Evolutionary conservation across 2,329 filamentous ascomycete species (phyloP), one percentile per base, ranked within the genome.

Genomic region (Dendrostoma leiphaemia): DNA sequence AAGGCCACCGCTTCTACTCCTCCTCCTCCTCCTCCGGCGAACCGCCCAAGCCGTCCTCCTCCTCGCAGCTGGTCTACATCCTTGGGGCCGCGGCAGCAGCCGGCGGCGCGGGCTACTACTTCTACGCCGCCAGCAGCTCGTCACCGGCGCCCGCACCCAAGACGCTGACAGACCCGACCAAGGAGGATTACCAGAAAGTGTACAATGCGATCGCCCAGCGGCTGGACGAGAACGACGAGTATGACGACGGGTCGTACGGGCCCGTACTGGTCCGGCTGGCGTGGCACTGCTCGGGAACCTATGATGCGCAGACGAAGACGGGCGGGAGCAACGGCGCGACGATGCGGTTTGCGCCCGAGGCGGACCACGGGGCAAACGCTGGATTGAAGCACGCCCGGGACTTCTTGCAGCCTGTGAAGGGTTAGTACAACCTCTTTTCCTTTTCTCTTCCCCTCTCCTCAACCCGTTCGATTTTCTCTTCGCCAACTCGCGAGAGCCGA

Each of bases 241-340:
- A 97, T 71, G 93, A 97, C 67, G 93, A 99, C 71, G 93, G 94
- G 63, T 94, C 89, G 77, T 97, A 95, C 70, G 93, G 91, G 54
- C 94, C 93, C 26, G 91, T 97, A 58, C 79, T 97, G 53, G 76
- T 97, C 60, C 85, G 93, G 66, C 83, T 97, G 63, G 93, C 91
- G 59, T 97, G 94, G 93, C 94, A 97, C 77, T 86, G 88, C 61
- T 91, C 87, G 64, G 93, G 93, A 64, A 99, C 93, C 64, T 97
- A 88, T 67, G 93, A 97, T 70, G 89, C 88, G 76, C 83, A 83
- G 68, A 96, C 92, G 24, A 82, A 83, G 61, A 97, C 93, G 43
- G 94, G 93, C 65, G 93, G 93, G 62, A 93, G 89, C 80, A 96
- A 97, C 72, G 93, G 94, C 62, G 93, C 93, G 54, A 97, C 92